Evolutionary conservation across 768 basidiomycete species (phyloP).

Genomic region (Kwoniella newhampshirensis): DNA sequence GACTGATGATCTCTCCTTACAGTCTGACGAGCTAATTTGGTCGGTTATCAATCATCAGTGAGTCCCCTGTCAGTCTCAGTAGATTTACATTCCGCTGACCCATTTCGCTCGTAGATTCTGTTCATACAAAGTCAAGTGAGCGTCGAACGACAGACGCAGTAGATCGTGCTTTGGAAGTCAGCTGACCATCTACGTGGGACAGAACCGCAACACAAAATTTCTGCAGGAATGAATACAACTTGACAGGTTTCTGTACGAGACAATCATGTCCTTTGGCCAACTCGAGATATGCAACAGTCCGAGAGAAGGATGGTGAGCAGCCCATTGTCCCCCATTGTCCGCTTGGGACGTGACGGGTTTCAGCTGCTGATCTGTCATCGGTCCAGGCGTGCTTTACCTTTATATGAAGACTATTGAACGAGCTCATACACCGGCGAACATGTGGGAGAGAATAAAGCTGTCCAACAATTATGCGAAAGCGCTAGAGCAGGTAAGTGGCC

Average conservation of each 20-base stretch:
- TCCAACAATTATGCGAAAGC: constrained; percentile 94
- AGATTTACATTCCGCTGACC: too few species aligned
- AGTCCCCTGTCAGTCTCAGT: too few species aligned
- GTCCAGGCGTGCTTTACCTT: constrained; percentile 76
- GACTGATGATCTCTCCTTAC: constrained; percentile 25
- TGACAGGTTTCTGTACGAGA: constrained; percentile 89
- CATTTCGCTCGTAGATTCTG: constrained; percentile 70
- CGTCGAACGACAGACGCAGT: constrained; percentile 13
- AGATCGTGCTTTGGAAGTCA: background rate
- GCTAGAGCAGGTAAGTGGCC: constrained; percentile 74
- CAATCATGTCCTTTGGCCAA: constrained; percentile 98
- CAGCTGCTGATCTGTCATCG: background rate
- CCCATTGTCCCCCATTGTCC: too few species aligned
- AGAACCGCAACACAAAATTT: constrained; percentile 96
- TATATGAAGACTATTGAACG: constrained; percentile 98
- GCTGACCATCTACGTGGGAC: too few species aligned
- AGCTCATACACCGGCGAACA: constrained; percentile 89
- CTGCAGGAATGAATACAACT: constrained; percentile 97
- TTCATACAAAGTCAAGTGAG: constrained; percentile 99
- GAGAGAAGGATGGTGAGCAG: constrained; percentile 83
- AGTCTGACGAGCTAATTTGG: constrained; percentile 95
- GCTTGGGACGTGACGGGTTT: too few species aligned
- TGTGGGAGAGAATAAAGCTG: constrained; percentile 95
- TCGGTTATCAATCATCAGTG: constrained; percentile 74
- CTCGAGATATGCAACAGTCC: constrained; percentile 94